Evolutionary conservation across 1,284 basidiomycete genomes (phyloP).

Genomic region (Cerrena zonata): DNA sequence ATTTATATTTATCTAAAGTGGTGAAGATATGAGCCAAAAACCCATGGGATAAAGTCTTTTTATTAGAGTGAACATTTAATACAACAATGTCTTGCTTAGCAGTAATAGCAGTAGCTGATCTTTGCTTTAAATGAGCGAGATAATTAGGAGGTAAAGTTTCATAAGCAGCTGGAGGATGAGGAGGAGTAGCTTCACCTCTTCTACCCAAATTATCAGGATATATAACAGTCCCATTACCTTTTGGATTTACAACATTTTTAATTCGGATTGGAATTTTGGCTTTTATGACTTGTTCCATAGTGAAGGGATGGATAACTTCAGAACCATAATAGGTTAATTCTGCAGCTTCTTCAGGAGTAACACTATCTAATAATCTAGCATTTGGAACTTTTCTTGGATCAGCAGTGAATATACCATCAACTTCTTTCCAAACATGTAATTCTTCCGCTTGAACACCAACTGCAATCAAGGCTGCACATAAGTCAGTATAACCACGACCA

Average conservation of each 20-base stretch:
- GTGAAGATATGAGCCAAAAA: too few relatives aligned
- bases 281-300: slow-evolving; percentile 97
- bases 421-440: slow-evolving; percentile 99
- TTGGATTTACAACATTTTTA: slow-evolving; percentile 95
- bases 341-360: slow-evolving; percentile 95
- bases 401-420: slow-evolving; percentile 98
- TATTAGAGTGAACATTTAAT: too few relatives aligned
- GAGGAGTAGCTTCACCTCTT: too few relatives aligned
- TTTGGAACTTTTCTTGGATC: slow-evolving; percentile 94
- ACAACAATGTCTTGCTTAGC: too few relatives aligned
- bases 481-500: slow-evolving; percentile 93
- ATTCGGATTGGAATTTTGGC: slow-evolving; percentile 92
- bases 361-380: slow-evolving; percentile 87
- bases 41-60: too few relatives aligned
- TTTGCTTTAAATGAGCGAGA: too few relatives aligned
- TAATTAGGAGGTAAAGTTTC: too few relatives aligned
- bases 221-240: slow-evolving; percentile 87
- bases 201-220: too few relatives aligned
- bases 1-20: too few relatives aligned
- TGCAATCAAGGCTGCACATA: slow-evolving; percentile 88
- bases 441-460: slow-evolving; percentile 86
- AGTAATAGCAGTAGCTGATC: too few relatives aligned
- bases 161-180: too few relatives aligned
- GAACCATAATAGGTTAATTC: slow-evolving; percentile 98
- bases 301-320: slow-evolving; percentile 98